Percentiles rank a stretch among this genome's conserved stretches.
phyloP scores from a whole-genome alignment of 306 rosid species.

The Coriaria nepalensis region DNA sequence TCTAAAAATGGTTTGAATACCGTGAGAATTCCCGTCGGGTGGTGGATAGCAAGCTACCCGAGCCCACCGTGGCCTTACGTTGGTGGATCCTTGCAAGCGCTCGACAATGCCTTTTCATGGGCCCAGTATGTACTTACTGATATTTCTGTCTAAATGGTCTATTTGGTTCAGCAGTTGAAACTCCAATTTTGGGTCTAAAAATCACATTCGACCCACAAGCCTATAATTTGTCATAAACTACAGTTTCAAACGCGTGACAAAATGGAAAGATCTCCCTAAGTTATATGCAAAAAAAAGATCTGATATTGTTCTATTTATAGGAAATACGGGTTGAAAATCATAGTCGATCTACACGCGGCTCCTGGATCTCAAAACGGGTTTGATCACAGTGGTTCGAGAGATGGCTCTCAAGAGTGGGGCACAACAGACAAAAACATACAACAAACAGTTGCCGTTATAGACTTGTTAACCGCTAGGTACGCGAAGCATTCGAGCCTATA shows the following conservation, averaged over 20 bases:
- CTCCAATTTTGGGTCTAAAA: too few relatives aligned
- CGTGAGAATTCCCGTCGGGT: constrained; percentile 74
- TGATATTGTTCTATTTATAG: constrained; percentile 14
- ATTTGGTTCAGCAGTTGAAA: too few relatives aligned
- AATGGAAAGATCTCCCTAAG: too few relatives aligned
- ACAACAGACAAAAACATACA: constrained; percentile 37
- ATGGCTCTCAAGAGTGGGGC: constrained; percentile 64
- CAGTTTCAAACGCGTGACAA: too few relatives aligned
- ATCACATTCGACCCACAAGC: too few relatives aligned
- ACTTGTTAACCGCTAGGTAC: constrained; percentile 59
- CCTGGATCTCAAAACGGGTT: constrained; percentile 63
- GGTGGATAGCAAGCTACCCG: constrained; percentile 89
- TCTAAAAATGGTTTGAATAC: constrained; percentile 40
- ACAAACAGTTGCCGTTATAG: constrained; percentile 53
- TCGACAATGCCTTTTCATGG: constrained; percentile 72
- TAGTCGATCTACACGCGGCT: constrained; percentile 76
- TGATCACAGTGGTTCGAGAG: constrained; percentile 58
- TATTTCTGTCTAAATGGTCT: too few relatives aligned
- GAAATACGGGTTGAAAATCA: constrained; percentile 53
- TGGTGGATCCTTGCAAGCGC: constrained; percentile 49
- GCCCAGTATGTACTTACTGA: constrained; percentile 22
- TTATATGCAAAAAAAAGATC: too few relatives aligned
- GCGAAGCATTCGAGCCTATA: constrained; percentile 38
- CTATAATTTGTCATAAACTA: too few relatives aligned
- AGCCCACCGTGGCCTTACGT: constrained; percentile 59